Conservation (phyloP, 1,284 basidiomycete species). For the Naganishia albida region DNA sequence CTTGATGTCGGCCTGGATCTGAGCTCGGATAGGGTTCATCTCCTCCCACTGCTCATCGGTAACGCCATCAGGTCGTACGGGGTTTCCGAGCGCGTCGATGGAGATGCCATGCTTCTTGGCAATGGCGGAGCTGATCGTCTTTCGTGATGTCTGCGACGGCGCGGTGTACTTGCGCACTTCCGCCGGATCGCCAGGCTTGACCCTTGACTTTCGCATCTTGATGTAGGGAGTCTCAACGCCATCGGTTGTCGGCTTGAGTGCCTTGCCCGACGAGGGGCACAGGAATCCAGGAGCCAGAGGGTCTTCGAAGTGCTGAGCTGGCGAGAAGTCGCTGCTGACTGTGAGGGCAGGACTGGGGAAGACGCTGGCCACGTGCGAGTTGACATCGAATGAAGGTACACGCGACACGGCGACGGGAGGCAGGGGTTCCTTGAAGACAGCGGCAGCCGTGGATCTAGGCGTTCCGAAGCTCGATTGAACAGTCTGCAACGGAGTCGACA, state of each 20-base stretch:
- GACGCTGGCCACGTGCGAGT: slow-evolving; percentile 1
- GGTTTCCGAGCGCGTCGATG: slow-evolving; percentile 22
- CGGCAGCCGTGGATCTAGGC: slow-evolving; percentile 6
- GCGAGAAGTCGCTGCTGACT: slow-evolving; percentile 14
- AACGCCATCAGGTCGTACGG: slow-evolving; percentile 12
- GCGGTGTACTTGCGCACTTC: slow-evolving; percentile 24
- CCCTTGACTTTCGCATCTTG: slow-evolving; percentile 21
- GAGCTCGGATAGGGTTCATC: slow-evolving; percentile 6
- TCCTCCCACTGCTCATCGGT: slow-evolving; percentile 26
- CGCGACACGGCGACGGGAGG: slow-evolving; percentile 10
- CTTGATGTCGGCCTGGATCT: slow-evolving; percentile 20
- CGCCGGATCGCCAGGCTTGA: slow-evolving; percentile 23
- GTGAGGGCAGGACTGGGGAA: slow-evolving; percentile 16
- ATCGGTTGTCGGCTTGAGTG: background rate
- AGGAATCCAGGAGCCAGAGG: background rate
- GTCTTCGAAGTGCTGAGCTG: slow-evolving; percentile 1
- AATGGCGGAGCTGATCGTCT: slow-evolving; percentile 21
- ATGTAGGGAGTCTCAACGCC: slow-evolving; percentile 2
- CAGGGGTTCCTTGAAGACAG: slow-evolving; percentile 21
- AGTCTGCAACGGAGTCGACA: slow-evolving; percentile 2
- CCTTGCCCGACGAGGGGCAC: slow-evolving; percentile 4
- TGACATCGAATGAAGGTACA: slow-evolving; percentile 17
- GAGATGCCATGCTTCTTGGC: slow-evolving; percentile 23
- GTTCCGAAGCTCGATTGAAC: slow-evolving; percentile 17
- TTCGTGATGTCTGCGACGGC: slow-evolving; percentile 24